Evolutionary conservation across 192 early-diverging fungal genomes (phyloP).

Genomic region (Entophlyctis helioformis): DNA sequence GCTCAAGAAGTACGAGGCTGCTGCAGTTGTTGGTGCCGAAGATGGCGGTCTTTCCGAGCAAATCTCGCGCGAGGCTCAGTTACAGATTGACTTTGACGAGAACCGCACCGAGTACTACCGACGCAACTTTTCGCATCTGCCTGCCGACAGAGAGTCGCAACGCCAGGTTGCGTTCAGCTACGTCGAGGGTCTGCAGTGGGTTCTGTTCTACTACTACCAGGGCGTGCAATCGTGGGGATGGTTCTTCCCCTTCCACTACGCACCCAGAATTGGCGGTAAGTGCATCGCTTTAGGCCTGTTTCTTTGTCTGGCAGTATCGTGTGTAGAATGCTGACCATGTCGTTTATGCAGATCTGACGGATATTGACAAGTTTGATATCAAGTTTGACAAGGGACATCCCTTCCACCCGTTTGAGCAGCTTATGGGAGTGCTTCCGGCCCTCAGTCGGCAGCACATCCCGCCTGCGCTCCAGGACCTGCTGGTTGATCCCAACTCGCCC

Average conservation of each 20-base stretch:
- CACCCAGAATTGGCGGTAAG: constrained; percentile 46
- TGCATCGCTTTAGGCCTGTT: too few relatives aligned
- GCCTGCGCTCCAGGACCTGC: constrained; percentile 43
- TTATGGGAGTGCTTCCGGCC: constrained; percentile 94
- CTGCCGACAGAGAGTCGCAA: too few relatives aligned
- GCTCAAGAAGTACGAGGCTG: constrained; percentile 35
- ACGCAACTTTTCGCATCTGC: too few relatives aligned
- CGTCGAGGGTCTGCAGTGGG: constrained; percentile 93
- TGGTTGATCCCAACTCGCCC: constrained; percentile 69
- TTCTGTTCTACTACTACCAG: constrained; percentile 88
- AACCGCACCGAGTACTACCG: constrained; percentile 55
- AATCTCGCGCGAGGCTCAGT: constrained; percentile 16
- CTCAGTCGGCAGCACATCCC: constrained; percentile 52
- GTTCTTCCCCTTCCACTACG: constrained; percentile 98
- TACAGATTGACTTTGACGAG: constrained; percentile 20
- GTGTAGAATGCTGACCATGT: neutral
- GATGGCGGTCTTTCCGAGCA: constrained; percentile 11
- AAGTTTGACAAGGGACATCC: constrained; percentile 76
- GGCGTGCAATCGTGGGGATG: constrained; percentile 93
- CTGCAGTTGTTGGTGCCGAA: constrained; percentile 52
- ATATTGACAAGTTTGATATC: constrained; percentile 60
- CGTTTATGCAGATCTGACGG: constrained; percentile 66
- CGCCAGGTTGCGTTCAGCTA: too few relatives aligned
- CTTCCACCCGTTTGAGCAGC: constrained; percentile 84
- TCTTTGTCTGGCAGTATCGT: too few relatives aligned